phyloP scores from a whole-genome alignment of 2,329 filamentous ascomycete species.

The Achaetomium macrosporum region DNA sequence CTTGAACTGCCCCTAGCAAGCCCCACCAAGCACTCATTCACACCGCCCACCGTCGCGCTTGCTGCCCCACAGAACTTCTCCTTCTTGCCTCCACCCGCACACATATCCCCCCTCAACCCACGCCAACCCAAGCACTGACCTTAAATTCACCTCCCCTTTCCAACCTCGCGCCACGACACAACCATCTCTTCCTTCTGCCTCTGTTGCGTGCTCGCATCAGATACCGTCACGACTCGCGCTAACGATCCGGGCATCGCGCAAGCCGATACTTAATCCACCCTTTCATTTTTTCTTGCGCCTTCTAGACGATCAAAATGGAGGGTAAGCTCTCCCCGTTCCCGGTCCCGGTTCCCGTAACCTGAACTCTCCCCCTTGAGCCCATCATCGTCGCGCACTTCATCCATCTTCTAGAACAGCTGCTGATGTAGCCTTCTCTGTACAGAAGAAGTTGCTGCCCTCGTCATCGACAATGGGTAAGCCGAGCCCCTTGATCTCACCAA shows the following conservation, averaged over 20 bases:
- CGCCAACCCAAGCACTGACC: slow-evolving; percentile 30
- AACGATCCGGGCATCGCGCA: slow-evolving; percentile 34
- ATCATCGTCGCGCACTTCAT: neutral
- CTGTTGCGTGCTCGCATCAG: slow-evolving; percentile 24
- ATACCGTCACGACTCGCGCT: slow-evolving; percentile 27
- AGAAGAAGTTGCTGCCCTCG: slow-evolving; percentile 99
- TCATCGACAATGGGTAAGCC: slow-evolving; percentile 99
- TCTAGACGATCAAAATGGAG: slow-evolving; percentile 51
- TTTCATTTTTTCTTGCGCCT: slow-evolving; percentile 26
- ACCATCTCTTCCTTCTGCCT: slow-evolving; percentile 30
- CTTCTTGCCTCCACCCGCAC: slow-evolving; percentile 23
- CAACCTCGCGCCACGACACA: slow-evolving; percentile 33
- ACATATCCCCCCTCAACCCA: slow-evolving; percentile 22
- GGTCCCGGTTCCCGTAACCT: neutral
- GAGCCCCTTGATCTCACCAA: slow-evolving; percentile 32
- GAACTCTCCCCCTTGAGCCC: slow-evolving; percentile 13
- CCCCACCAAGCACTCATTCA: slow-evolving; percentile 18
- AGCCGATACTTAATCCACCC: slow-evolving; percentile 27
- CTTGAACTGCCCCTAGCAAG: slow-evolving; percentile 22
- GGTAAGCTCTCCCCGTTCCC: slow-evolving; percentile 36
- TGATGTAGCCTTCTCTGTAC: slow-evolving; percentile 40
- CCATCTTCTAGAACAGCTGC: slow-evolving; percentile 28
- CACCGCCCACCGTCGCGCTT: slow-evolving; percentile 19
- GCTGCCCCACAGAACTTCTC: slow-evolving; percentile 19
- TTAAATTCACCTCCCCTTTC: slow-evolving; percentile 35